Base-by-base conservation (phyloP, 2,329 filamentous ascomycete species). In the Paradendryphiella salina region DNA sequence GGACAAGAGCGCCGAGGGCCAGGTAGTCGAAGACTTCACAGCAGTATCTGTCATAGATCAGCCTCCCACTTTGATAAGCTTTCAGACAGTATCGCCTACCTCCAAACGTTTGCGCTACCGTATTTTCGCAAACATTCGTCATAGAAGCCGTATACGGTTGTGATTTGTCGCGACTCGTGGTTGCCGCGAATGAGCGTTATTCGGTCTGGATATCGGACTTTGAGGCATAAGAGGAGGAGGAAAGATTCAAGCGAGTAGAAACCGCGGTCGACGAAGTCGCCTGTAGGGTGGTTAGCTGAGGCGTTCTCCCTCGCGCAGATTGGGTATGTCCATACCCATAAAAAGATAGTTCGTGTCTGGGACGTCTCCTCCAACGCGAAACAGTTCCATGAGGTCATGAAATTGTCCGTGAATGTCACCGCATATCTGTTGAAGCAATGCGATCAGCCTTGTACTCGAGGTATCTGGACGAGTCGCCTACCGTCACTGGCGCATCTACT, bases 211-310 rank as follows among this genome's bases (percentile, higher is more conserved):
- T 97, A 97, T 72, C 93, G 88, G 55, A 97, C 93, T 81, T 97
- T 97, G 65, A 97, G 85, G 71, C 91, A 96, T 45, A 99, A 84
- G 9, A 99, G 86, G 47, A 99, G 88, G 55, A 96, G 86, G 71
- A 99, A 96, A 4, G 92, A 94, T 77, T 99, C 93, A 64, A 99
- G 86, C 2, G 90, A 96, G 79, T 97, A 99, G 81, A 96, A 99
- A 51, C 93, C 93, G 59, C 93, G 89, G 75, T 99, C 93, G 70
- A 99, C 93, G 66, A 96, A 99, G 75, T 99, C 93, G 71, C 93
- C 88, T 90, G 59, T 6, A 7, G 13, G 3, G 15, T n/a, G 38
- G 45, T 59, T 33, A 57, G n/a, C 15, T 9, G 4, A 9, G 17
- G 23, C 33, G 18, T 23, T 13, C 9, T 8, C 42, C 5, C 9